Evolutionary conservation across 2,329 filamentous ascomycete species (phyloP).

Genomic region (Fusarium incarnatum): DNA sequence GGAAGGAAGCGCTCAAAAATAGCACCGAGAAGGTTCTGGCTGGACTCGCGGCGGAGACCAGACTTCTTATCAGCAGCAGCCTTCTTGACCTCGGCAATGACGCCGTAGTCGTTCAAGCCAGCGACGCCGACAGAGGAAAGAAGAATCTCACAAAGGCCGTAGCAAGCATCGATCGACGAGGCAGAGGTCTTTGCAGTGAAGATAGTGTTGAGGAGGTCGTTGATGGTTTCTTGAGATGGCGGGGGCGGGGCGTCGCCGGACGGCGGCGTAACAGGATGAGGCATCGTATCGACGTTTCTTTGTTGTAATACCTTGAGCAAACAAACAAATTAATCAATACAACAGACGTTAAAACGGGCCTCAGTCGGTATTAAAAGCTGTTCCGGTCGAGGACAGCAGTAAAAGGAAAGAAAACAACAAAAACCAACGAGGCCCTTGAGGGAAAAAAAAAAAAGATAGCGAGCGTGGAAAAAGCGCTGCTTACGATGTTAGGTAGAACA

Average conservation of each 20-base stretch:
- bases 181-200: slow-evolving; percentile 77
- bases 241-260: slow-evolving; percentile 63
- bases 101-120: slow-evolving; percentile 65
- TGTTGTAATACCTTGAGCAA: slow-evolving; percentile 4
- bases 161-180: slow-evolving; percentile 73
- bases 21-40: slow-evolving; percentile 94
- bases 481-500: slow-evolving; percentile 36
- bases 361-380: slow-evolving; percentile 32
- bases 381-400: slow-evolving; percentile 14
- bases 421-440: slow-evolving; percentile 46
- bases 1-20: slow-evolving; percentile 90
- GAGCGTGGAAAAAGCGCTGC: slow-evolving; percentile 41
- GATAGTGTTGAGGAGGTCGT: slow-evolving; percentile 72
- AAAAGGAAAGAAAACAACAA: slow-evolving; percentile 25
- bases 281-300: slow-evolving; percentile 52
- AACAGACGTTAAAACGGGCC: slow-evolving; percentile 24
- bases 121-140: slow-evolving; percentile 65
- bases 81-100: slow-evolving; percentile 71
- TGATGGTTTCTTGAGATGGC: slow-evolving; percentile 74
- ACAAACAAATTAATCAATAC: neutral
- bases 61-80: slow-evolving; percentile 95
- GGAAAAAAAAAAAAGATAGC: slow-evolving; percentile 18
- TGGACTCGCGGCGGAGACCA: slow-evolving; percentile 83
- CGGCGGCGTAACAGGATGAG: slow-evolving; percentile 63
- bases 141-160: slow-evolving; percentile 70